These are phyloP conservation scores for Paulownia fortunei DNA, from an alignment of 257 asterid genomes.

Conservation along the genomic window DNA sequence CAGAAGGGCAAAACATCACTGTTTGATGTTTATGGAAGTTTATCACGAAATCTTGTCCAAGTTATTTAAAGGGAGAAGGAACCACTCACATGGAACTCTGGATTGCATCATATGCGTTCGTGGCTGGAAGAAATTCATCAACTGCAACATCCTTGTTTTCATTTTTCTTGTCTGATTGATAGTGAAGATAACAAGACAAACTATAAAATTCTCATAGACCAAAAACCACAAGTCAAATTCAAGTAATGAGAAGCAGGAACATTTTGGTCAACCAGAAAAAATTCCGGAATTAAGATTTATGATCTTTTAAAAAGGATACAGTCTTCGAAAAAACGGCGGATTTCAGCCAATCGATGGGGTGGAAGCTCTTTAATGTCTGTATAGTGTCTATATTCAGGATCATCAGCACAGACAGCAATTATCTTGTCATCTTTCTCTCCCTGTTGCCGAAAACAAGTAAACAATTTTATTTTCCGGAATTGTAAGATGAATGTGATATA, in stretches of 20 bases:
- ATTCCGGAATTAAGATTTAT: constrained; percentile 14
- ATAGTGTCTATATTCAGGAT: constrained; percentile 85
- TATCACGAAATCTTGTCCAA: not conserved
- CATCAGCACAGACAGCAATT: constrained; percentile 96
- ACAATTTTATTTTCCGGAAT: not conserved
- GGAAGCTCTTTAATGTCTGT: constrained; percentile 91
- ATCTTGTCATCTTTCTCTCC: constrained; percentile 97
- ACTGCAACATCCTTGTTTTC: constrained; percentile 97
- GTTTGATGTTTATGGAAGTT: not conserved
- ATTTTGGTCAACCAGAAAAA: not conserved
- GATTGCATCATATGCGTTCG: constrained; percentile 73
- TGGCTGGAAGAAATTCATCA: constrained; percentile 75
- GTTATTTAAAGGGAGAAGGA: constrained; percentile 18
- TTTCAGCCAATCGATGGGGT: constrained; percentile 91
- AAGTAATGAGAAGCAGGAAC: not conserved
- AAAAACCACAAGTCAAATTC: not conserved
- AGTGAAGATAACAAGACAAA: constrained; percentile 43
- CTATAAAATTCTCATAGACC: not conserved
- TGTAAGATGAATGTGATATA: constrained; percentile 3
- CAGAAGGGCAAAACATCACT: not conserved
- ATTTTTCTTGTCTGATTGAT: constrained; percentile 76
- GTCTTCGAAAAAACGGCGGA: constrained; percentile 92
- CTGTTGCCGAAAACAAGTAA: constrained; percentile 43
- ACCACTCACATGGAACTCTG: constrained; percentile 80
- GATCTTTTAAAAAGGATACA: constrained; percentile 64